Evolutionary conservation across 2,329 filamentous ascomycete genomes (phyloP), one percentile per base, ranked within the genome.

Genomic region (Aspergillus ibericus): DNA sequence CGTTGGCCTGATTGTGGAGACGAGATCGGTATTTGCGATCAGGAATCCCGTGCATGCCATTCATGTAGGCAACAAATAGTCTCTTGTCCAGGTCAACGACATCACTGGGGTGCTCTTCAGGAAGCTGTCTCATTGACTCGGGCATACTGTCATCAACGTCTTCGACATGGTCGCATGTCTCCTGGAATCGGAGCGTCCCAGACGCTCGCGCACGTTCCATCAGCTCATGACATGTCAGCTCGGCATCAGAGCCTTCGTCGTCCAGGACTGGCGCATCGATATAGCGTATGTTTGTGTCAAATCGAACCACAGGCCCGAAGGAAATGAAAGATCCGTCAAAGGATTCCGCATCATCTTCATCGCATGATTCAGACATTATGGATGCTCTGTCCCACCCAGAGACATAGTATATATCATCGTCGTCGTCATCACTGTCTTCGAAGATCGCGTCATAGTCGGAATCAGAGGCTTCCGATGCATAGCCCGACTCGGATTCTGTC

Each of bases 201-300:
- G 69, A 70, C 50, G 68, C 63, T 46, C 66, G 62, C 10, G 73
- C 70, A 29, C 73, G 63, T 36, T 71, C 66, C 68, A 77, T 77
- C 63, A 76, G 69, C 62, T 78, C 76, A 61, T 78, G 76, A 53
- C 70, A 70, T 9, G 76, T 78, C 69, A 77, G 72, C 36, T 70
- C 67, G 15, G 59, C 40, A 16, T 64, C 63, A 12, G 63, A 32
- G 10, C n/a, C 48, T 29, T 67, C 65, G 12, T 75, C 69, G 8
- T 66, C 49, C 36, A 59, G 48, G 29, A 69, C 65, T 18, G 67
- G 58, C 1, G 66, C 66, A 27, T 74, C 74, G 47, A 75, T 75
- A 61, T 75, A 77, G 29, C 66, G 59, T 22, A 77, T 63, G 1
- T 72, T 62, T 13, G 71, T 53, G 50, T 72, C 68, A 61, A 77